These are phyloP conservation scores for Acer campestre DNA, from an alignment of 345 rosid species.

Conservation along the genomic window DNA sequence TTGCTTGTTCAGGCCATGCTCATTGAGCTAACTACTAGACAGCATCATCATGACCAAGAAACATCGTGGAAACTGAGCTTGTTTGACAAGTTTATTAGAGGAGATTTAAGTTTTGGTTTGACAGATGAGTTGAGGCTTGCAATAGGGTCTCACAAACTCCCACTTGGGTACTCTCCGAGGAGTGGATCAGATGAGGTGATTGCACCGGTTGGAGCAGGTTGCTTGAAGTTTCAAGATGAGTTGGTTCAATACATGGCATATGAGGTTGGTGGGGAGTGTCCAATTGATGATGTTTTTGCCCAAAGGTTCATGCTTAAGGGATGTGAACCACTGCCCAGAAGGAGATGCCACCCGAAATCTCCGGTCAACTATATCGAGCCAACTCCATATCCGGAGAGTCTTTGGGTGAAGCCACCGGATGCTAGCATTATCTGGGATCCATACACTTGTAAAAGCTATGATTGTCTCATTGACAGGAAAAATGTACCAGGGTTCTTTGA, in stretches of 20 bases:
- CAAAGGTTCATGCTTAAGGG: constrained; percentile 52
- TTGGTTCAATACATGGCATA: constrained; percentile 45
- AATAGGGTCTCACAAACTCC: constrained; percentile 43
- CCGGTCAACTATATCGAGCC: constrained; percentile 41
- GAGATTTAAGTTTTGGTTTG: neutral
- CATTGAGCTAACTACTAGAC: constrained; percentile 23
- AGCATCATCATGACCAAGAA: neutral
- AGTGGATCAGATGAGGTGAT: constrained; percentile 39
- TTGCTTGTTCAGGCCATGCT: constrained; percentile 34
- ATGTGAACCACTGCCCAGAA: constrained; percentile 54
- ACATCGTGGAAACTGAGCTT: neutral
- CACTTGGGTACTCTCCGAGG: constrained; percentile 40
- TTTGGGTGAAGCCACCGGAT: constrained; percentile 43
- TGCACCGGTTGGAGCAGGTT: constrained; percentile 41
- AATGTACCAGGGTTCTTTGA: constrained; percentile 36
- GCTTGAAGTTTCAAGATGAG: constrained; percentile 47
- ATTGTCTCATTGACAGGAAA: constrained; percentile 42
- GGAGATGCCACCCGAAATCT: constrained; percentile 48
- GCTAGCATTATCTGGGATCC: constrained; percentile 49
- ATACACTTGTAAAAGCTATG: constrained; percentile 51
- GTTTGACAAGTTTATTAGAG: neutral
- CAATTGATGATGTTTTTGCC: constrained; percentile 47
- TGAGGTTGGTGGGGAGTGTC: constrained; percentile 48
- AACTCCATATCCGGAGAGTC: constrained; percentile 31
- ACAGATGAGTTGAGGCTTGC: constrained; percentile 42